Conservation (phyloP, 1,284 basidiomycete species). For the Taiwanofungus camphoratus region DNA sequence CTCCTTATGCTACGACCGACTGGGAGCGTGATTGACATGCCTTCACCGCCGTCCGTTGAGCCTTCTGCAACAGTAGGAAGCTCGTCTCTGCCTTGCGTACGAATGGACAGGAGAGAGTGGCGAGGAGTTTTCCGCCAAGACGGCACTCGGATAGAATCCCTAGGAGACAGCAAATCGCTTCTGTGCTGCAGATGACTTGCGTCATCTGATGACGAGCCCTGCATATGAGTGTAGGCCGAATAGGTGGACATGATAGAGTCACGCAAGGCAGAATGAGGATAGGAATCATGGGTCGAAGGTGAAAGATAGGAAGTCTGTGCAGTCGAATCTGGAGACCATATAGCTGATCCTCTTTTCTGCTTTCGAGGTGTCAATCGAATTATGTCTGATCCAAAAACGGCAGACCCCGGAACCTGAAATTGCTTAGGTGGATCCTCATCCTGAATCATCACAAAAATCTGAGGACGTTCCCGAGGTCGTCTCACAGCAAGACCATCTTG, state of each 20-base stretch:
- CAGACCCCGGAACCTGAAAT: slow-evolving; percentile 9
- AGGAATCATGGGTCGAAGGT: slow-evolving; percentile 4
- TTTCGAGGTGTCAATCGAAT: slow-evolving; percentile 17
- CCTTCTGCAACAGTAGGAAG: slow-evolving; percentile 16
- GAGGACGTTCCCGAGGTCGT: slow-evolving; percentile 14
- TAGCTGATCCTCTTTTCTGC: slow-evolving; percentile 14
- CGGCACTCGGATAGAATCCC: slow-evolving; percentile 7
- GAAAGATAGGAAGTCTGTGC: slow-evolving; percentile 11
- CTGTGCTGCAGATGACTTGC: background rate
- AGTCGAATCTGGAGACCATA: slow-evolving; percentile 14
- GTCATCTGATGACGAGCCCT: slow-evolving; percentile 1
- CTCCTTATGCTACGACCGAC: background rate
- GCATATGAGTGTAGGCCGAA: background rate
- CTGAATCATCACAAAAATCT: slow-evolving; percentile 17
- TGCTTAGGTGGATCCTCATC: slow-evolving; percentile 5
- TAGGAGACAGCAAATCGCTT: slow-evolving; percentile 10
- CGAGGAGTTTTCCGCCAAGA: slow-evolving; percentile 14
- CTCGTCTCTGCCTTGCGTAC: slow-evolving; percentile 15
- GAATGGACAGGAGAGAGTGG: slow-evolving; percentile 13
- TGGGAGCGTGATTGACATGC: too few relatives aligned
- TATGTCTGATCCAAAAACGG: slow-evolving; percentile 29
- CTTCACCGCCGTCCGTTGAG: background rate
- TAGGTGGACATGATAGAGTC: slow-evolving; percentile 7
- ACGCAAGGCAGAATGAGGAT: slow-evolving; percentile 8
- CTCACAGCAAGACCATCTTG: slow-evolving; percentile 14